Evolutionary conservation across 371 early-diverging fungal species (phyloP).

Genomic region (Blyttiomyces sp.): DNA sequence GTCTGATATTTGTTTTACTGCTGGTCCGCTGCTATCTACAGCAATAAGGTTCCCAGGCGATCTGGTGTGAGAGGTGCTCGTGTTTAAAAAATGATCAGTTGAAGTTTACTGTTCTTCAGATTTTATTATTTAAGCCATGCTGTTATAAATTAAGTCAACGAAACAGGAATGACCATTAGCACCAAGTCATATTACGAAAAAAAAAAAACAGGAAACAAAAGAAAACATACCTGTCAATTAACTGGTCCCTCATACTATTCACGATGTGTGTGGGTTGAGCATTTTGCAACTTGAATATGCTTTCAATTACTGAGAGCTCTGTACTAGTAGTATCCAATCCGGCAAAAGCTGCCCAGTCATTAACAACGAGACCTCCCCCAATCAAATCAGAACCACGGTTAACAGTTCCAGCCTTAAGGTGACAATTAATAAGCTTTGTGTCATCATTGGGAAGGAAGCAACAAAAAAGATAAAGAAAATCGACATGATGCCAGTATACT

Average conservation of each 20-base stretch:
- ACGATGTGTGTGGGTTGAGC: slow-evolving; percentile 87
- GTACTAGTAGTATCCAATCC: slow-evolving; percentile 98
- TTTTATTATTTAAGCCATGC: no score
- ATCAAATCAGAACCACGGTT: slow-evolving; percentile 99
- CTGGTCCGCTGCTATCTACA: no score
- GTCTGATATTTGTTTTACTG: no score
- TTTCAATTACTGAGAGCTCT: slow-evolving; percentile 97
- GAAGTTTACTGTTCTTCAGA: no score
- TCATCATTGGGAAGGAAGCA: not conserved
- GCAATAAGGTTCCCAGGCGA: no score
- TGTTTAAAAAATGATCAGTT: no score
- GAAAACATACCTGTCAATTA: slow-evolving; percentile 64
- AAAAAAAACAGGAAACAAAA: no score
- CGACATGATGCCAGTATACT: slow-evolving; percentile 15
- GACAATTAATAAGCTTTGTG: no score
- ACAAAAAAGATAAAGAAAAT: not conserved
- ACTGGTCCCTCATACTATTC: slow-evolving; percentile 87
- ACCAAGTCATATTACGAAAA: no score
- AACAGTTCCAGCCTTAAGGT: slow-evolving; percentile 89
- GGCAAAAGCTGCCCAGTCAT: slow-evolving; percentile 99
- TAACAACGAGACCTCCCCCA: slow-evolving; percentile 98
- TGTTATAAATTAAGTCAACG: no score
- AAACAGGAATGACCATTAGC: no score
- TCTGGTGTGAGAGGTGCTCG: no score
- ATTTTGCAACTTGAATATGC: slow-evolving; percentile 79